Evolutionary conservation across 441 rosid genomes (phyloP).

Genomic region (Pelargonium citronellum): DNA sequence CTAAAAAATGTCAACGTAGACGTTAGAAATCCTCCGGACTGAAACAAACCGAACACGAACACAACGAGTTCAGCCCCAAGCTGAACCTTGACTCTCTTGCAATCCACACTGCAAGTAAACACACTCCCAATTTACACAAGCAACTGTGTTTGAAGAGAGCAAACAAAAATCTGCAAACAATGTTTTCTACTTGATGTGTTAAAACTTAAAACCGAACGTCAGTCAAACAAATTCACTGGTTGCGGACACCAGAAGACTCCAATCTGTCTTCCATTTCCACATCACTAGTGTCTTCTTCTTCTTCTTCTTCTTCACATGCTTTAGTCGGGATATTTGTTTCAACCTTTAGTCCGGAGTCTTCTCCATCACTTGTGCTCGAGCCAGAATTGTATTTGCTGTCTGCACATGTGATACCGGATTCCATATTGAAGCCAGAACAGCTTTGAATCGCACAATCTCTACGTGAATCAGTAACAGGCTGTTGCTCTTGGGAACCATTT

Average conservation of each 20-base stretch:
- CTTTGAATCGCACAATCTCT: conserved; percentile 28
- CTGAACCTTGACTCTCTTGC: conserved; percentile 42
- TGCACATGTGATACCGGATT: conserved; percentile 43
- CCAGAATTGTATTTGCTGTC: conserved; percentile 44
- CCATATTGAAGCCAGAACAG: conserved; percentile 30
- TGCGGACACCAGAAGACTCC: conserved; percentile 11
- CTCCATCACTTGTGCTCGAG: conserved; percentile 35
- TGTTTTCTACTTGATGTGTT: conserved; percentile 9
- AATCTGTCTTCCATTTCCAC: conserved; percentile 30
- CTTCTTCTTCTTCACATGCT: conserved; percentile 4
- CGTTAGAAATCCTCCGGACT: conserved; percentile 23
- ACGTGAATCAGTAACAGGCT: conserved; percentile 12
- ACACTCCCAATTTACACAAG: conserved; percentile 48
- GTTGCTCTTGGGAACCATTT: conserved; percentile 21
- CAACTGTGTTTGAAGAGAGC: conserved; percentile 21
- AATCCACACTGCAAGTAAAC: conserved; percentile 20
- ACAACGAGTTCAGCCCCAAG: conserved; percentile 56
- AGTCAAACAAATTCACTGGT: conserved; percentile 23
- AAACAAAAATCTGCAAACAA: conserved; percentile 21
- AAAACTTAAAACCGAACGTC: conserved; percentile 10
- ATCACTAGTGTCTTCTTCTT: conserved; percentile 16
- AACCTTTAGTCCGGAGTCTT: conserved; percentile 29
- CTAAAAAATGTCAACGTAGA: conserved; percentile 11
- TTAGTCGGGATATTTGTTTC: conserved; percentile 16
- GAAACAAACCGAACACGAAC: conserved; percentile 30